Conservation (phyloP, 495 filamentous ascomycete species). For the Xanthoparmelia taractica region DNA sequence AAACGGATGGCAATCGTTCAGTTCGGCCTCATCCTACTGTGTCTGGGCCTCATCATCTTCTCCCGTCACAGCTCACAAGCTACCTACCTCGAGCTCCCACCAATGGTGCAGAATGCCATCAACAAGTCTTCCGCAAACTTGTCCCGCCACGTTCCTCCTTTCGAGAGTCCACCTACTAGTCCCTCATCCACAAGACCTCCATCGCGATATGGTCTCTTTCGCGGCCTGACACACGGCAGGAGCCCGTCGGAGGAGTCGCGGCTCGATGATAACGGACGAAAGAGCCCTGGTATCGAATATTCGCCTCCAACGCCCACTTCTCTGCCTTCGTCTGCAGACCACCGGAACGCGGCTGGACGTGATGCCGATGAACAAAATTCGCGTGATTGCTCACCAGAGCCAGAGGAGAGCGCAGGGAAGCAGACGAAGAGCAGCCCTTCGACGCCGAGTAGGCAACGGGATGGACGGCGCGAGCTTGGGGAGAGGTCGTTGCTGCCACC, state of each 20-base stretch:
- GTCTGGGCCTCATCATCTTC: constrained; percentile 82
- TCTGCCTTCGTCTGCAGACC: constrained; percentile 1
- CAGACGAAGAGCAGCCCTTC: constrained; percentile 22
- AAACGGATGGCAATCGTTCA: constrained; percentile 90
- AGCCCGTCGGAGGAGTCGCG: constrained; percentile 34
- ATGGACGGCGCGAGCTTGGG: background rate
- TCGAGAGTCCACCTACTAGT: constrained; percentile 40
- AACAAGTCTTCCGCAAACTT: constrained; percentile 35
- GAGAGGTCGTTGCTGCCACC: background rate
- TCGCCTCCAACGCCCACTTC: constrained; percentile 40
- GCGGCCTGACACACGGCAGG: constrained; percentile 12
- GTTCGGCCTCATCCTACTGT: constrained; percentile 75
- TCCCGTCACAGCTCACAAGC: constrained; percentile 36
- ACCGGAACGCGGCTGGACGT: background rate
- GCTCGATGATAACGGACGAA: constrained; percentile 32
- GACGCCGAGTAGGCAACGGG: constrained; percentile 14
- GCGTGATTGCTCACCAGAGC: constrained; percentile 21
- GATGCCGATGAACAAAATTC: constrained; percentile 5
- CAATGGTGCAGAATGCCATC: constrained; percentile 49
- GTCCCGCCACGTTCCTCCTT: constrained; percentile 30
- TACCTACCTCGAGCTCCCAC: constrained; percentile 45
- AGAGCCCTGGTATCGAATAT: constrained; percentile 39
- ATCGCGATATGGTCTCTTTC: constrained; percentile 33
- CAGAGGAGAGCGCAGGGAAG: constrained; percentile 23
- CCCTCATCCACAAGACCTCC: constrained; percentile 39